Evolutionary conservation across 371 early-diverging fungal species (phyloP), one percentile per base, ranked within the genome.

Genomic region (Syncephalis fuscata): DNA sequence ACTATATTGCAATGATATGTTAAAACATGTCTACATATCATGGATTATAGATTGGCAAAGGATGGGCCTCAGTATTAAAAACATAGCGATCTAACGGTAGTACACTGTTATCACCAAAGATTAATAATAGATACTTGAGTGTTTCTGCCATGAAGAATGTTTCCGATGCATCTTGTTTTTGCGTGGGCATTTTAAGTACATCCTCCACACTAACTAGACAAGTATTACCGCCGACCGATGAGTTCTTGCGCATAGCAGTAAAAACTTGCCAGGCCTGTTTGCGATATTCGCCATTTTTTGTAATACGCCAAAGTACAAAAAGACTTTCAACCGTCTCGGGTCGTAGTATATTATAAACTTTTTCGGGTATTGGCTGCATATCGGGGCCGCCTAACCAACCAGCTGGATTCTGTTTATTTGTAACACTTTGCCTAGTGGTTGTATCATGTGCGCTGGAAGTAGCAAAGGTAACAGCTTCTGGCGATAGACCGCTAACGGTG

Each of bases 221-320:
- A 11, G 32, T 32, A 11, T 4, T 11, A 32, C 32, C 7, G 4
- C 32, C 32, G 11, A 32, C 11, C 32, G 32, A 32, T 11, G 32
- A 32, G 32, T 32, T 32, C 7, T 32, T 32, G 7, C 4, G 32
- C 53, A 95, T 80, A 2, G 81, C 64, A 53, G 73, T 60, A 60
- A 91, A 88, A 22, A 92, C 87, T 22, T 78, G 57, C 87, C 88
- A 90, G 0, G 90, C 95, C 83, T 84, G 82, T 47, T 90, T 80
- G 39, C 93, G 65, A 55, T 79, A 88, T 51, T 72, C 73, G 20
- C 61, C 66, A 53, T 92, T 79, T 5, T 83, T 83, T 8, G 95
- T 92, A 20, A 86, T 63, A 36, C 92, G 68, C 63, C 75, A 90
- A 53, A 91, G 44, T 24, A 80, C 59, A 65, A 92, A 91, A 25